Percentiles rank a stretch among this genome's conserved stretches.
Conservation (phyloP, 768 basidiomycete species). For the Fistulinella prunicolor region DNA sequence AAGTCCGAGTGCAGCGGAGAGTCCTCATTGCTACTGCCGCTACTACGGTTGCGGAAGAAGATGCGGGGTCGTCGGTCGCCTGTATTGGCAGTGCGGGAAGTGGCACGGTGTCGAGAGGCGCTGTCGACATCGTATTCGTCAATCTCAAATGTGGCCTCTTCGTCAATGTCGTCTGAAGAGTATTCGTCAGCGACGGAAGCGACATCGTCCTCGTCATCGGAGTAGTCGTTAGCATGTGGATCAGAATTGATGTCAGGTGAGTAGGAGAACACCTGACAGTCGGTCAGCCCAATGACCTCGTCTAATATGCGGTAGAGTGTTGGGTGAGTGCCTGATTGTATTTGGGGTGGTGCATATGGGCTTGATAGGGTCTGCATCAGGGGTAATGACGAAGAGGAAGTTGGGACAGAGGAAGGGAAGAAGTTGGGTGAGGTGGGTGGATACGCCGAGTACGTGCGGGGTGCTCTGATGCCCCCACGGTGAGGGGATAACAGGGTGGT, state of each 20-base stretch:
- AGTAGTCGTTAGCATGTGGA: slow-evolving; percentile 84
- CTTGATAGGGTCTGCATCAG: slow-evolving; percentile 54
- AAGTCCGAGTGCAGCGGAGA: slow-evolving; percentile 35
- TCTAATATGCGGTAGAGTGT: slow-evolving; percentile 83
- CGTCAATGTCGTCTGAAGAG: slow-evolving; percentile 68
- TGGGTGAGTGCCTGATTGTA: slow-evolving; percentile 83
- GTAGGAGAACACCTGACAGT: slow-evolving; percentile 96
- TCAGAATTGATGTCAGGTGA: slow-evolving; percentile 91
- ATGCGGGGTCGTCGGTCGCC: slow-evolving; percentile 8
- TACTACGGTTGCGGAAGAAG: slow-evolving; percentile 31
- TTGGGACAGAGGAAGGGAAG: slow-evolving; percentile 70
- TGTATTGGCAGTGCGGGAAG: slow-evolving; percentile 7
- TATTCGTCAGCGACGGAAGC: slow-evolving; percentile 65
- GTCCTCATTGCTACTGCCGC: slow-evolving; percentile 34
- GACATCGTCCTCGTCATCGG: slow-evolving; percentile 75
- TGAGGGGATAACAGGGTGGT: slow-evolving; percentile 77
- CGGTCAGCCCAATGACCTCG: slow-evolving; percentile 83
- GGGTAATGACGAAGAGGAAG: slow-evolving; percentile 70
- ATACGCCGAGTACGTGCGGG: slow-evolving; percentile 84
- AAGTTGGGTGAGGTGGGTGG: slow-evolving; percentile 70
- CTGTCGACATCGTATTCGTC: slow-evolving; percentile 79
- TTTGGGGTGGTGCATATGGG: slow-evolving; percentile 68
- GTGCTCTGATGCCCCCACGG: slow-evolving; percentile 61
- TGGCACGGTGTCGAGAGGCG: slow-evolving; percentile 15
- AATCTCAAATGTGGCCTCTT: slow-evolving; percentile 72